A percentile compares a stretch with the other conserved stretches of the same genome.
Evolutionary conservation across 2,329 filamentous ascomycete genomes (phyloP).

Genomic region (Phialophora expanda): DNA sequence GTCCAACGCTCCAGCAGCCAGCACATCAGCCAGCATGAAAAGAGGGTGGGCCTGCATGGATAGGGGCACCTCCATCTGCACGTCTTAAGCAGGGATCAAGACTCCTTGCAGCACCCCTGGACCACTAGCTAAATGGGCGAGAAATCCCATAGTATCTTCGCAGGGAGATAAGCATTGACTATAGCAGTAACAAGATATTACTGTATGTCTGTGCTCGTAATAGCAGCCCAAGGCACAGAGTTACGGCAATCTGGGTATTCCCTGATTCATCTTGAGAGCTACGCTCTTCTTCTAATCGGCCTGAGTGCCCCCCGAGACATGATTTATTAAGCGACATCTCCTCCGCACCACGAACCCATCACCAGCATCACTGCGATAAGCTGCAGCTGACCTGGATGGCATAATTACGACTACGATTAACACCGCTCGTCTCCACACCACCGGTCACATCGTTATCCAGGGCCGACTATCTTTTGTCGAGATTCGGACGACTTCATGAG

Average conservation of each 20-base stretch:
- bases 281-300: neutral
- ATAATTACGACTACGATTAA: neutral
- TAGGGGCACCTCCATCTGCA: slow-evolving; percentile 17
- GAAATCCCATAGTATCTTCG: slow-evolving; percentile 6
- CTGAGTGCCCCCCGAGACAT: slow-evolving; percentile 3
- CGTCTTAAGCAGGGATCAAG: neutral
- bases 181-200: neutral
- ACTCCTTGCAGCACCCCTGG: slow-evolving; percentile 15
- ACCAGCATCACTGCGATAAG: neutral
- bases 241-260: neutral
- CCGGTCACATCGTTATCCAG: neutral
- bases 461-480: neutral
- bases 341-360: neutral
- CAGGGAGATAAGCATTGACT: neutral
- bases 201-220: neutral
- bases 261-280: neutral
- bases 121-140: slow-evolving; percentile 13
- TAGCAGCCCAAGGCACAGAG: neutral
- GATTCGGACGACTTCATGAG: neutral
- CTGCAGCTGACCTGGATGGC: neutral
- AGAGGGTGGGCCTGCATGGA: slow-evolving; percentile 1
- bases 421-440: neutral
- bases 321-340: neutral
- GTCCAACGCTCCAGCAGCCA: slow-evolving; percentile 2
- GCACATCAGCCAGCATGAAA: neutral